Evolutionary conservation across 768 basidiomycete genomes (phyloP).

Genomic region (Gautieria morchelliformis): DNA sequence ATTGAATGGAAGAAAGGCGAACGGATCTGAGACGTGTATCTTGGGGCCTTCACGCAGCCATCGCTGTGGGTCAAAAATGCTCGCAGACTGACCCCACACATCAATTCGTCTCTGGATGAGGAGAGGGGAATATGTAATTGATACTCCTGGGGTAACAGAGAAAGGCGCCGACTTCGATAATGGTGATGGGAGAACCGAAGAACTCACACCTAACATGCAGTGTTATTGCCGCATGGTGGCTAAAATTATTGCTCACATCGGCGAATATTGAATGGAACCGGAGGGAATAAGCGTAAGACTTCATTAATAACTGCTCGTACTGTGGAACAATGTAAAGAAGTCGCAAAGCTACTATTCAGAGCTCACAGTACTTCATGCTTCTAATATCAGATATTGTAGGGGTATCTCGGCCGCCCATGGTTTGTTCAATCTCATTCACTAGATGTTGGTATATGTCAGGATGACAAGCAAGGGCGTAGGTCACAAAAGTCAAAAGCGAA

Average conservation of each 20-base stretch:
- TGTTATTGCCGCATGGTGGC: not conserved
- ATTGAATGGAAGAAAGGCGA: conserved; percentile 21
- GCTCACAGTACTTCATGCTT: conserved; percentile 21
- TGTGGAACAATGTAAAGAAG: not conserved
- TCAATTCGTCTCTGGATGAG: conserved; percentile 21
- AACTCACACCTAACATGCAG: conserved; percentile 7
- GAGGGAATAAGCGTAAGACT: conserved; percentile 27
- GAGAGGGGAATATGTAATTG: conserved; percentile 18
- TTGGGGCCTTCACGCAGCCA: conserved; percentile 19
- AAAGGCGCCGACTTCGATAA: conserved; percentile 3
- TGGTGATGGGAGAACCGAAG: conserved; percentile 10
- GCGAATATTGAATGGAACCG: conserved; percentile 26
- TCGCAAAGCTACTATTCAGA: not conserved
- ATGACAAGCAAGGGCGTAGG: conserved; percentile 20
- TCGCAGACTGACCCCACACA: conserved; percentile 26
- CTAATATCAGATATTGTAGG: conserved; percentile 16
- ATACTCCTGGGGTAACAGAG: conserved; percentile 8
- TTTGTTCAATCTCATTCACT: conserved; percentile 15
- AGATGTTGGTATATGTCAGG: conserved; percentile 14
- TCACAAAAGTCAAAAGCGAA: conserved; percentile 21
- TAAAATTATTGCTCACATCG: conserved; percentile 7
- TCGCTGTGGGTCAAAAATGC: conserved; percentile 24
- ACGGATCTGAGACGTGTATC: conserved; percentile 9
- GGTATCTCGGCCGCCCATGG: conserved; percentile 11
- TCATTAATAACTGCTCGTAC: conserved; percentile 24